These are phyloP conservation scores for Phytophthora podocarpi DNA, from an alignment of 352 stramenopile genomes.

Conservation along the genomic window DNA sequence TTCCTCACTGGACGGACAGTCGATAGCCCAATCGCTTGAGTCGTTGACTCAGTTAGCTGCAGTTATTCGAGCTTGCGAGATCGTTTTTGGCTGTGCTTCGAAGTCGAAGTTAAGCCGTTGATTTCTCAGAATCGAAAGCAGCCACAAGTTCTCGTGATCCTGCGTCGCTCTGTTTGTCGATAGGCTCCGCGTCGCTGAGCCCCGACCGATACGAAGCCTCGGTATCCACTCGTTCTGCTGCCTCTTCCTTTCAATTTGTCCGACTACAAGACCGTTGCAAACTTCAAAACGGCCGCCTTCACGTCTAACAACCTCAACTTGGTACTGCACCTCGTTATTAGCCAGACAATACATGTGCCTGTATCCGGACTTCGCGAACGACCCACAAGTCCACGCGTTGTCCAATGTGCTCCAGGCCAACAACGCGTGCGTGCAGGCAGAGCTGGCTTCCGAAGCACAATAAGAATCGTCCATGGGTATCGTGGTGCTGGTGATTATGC, in stretches of 20 bases:
- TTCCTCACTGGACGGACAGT: conserved; percentile 3
- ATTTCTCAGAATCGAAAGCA: no score
- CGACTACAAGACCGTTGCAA: conserved; percentile 12
- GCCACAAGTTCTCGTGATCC: conserved; percentile 3
- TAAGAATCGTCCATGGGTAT: no score
- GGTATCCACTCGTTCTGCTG: conserved; percentile 3
- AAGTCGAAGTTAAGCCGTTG: no score
- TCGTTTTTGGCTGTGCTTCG: not conserved
- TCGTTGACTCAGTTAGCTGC: not conserved
- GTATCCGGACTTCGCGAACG: no score
- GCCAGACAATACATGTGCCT: conserved; percentile 8
- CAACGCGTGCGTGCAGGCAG: no score
- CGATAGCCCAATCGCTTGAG: not conserved
- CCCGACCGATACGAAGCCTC: not conserved
- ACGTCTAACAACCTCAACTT: conserved; percentile 24
- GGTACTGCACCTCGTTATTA: conserved; percentile 2
- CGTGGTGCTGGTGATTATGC: not conserved
- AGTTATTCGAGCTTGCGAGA: not conserved
- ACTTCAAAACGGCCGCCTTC: conserved; percentile 11
- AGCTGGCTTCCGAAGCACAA: not conserved
- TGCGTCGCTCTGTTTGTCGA: no score
- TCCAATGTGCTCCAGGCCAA: conserved; percentile 1
- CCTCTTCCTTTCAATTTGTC: conserved; percentile 10
- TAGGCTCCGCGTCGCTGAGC: no score
- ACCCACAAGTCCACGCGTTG: not conserved